These are phyloP conservation scores for Rhizopus microsporus DNA, from an alignment of 371 early-diverging fungal species.

Conservation along the genomic window DNA sequence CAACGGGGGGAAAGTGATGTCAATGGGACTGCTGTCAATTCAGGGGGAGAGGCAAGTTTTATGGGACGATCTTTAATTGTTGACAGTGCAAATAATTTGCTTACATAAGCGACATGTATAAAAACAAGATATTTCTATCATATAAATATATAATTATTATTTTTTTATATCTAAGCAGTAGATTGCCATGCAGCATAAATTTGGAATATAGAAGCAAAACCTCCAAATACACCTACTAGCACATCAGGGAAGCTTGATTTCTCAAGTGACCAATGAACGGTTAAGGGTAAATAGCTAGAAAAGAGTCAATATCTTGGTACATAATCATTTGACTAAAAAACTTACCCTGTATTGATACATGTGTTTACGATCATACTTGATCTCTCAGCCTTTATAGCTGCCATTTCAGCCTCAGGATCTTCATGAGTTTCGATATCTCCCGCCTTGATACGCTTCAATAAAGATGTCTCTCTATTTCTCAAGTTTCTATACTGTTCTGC, in stretches of 20 bases:
- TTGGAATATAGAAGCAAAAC: conserved; percentile 88
- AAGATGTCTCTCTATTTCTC: conserved; percentile 50
- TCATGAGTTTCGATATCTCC: conserved; percentile 56
- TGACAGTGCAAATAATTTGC: too few species aligned
- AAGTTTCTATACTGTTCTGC: conserved; percentile 73
- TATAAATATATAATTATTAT: too few species aligned
- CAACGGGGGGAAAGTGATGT: too few species aligned
- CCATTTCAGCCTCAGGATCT: conserved; percentile 56
- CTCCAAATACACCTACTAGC: conserved; percentile 89
- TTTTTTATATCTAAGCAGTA: conserved; percentile 40
- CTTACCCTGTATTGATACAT: conserved; percentile 80
- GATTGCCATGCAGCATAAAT: conserved; percentile 83
- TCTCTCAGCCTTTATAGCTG: conserved; percentile 58
- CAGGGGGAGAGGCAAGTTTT: too few species aligned
- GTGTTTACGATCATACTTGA: conserved; percentile 67
- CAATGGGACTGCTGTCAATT: too few species aligned
- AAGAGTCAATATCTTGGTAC: background rate
- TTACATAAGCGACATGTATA: too few species aligned
- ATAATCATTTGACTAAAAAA: background rate
- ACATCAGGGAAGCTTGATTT: conserved; percentile 86
- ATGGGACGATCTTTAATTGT: too few species aligned
- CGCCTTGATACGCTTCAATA: conserved; percentile 68
- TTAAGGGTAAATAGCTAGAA: conserved; percentile 86
- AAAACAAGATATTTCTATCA: too few species aligned
- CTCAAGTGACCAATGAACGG: conserved; percentile 90